A percentile compares a stretch with the other conserved stretches of the same genome.
These are phyloP conservation scores for Candida bentonensis DNA, from an alignment of 805 yeast species.

Conservation along the genomic window DNA sequence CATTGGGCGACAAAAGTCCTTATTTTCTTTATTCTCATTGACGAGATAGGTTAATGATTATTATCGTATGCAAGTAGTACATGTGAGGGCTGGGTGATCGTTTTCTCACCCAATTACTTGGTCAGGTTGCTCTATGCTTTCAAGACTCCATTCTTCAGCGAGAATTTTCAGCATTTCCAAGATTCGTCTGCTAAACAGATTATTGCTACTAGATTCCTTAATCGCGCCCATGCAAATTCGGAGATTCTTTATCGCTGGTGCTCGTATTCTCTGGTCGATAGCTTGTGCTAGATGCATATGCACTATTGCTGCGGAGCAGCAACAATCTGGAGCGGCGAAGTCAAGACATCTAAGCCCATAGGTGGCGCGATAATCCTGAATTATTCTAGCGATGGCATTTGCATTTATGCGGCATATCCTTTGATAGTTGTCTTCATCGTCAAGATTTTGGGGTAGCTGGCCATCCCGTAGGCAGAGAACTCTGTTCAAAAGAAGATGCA, in stretches of 20 bases:
- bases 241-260: conserved; percentile 3
- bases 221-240: conserved; percentile 2
- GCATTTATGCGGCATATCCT: conserved; percentile 6
- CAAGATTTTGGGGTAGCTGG: conserved; percentile 1
- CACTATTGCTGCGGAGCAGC: conserved; percentile 8
- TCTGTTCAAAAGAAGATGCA: conserved; percentile 6
- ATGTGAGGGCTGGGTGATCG: no score
- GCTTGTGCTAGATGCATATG: conserved; percentile 5
- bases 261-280: not conserved
- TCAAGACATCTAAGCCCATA: conserved; percentile 7
- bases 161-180: not conserved
- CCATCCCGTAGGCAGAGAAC: conserved; percentile 3
- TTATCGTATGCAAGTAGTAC: no score
- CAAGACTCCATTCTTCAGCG: not conserved
- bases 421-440: conserved; percentile 2
- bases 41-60: no score
- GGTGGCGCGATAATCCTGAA: conserved; percentile 4
- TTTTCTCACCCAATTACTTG: not conserved
- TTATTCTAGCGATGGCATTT: conserved; percentile 4
- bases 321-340: conserved; percentile 7
- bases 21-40: conserved; percentile 20
- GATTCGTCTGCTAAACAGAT: conserved; percentile 2
- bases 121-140: no score
- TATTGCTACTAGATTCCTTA: not conserved
- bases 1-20: conserved; percentile 32